These are phyloP conservation scores for Xylaria sp. DNA, from an alignment of 2,329 filamentous ascomycete species.

Conservation along the genomic window DNA sequence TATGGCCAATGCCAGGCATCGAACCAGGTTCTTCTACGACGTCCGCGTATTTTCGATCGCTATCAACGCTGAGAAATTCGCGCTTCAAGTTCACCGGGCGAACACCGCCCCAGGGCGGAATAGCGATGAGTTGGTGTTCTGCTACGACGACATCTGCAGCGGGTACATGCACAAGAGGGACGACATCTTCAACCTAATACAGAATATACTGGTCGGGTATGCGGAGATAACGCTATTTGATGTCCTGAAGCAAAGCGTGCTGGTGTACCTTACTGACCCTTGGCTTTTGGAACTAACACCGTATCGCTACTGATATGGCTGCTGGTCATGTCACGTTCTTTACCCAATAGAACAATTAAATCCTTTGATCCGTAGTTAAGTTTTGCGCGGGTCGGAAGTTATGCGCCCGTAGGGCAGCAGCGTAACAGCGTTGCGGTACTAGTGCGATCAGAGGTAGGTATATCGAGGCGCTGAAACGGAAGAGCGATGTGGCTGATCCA, in stretches of 20 bases:
- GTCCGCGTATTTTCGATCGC: constrained; percentile 22
- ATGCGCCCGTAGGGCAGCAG: too few species aligned
- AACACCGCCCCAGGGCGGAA: not conserved
- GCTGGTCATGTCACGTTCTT: too few species aligned
- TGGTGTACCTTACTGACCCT: not conserved
- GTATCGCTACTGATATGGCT: too few species aligned
- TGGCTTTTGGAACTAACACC: too few species aligned
- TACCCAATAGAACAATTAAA: too few species aligned
- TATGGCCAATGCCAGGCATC: constrained; percentile 6
- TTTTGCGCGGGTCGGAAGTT: too few species aligned
- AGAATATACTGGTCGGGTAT: constrained; percentile 7
- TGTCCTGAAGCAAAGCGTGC: constrained; percentile 10
- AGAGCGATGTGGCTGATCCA: not conserved
- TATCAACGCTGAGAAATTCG: constrained; percentile 2
- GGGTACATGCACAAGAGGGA: not conserved
- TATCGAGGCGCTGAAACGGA: constrained; percentile 13
- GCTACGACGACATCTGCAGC: constrained; percentile 9
- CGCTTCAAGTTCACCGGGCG: not conserved
- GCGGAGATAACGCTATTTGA: constrained; percentile 8
- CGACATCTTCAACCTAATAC: constrained; percentile 3
- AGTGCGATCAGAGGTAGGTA: not conserved
- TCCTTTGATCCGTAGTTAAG: too few species aligned
- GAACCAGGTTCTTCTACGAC: constrained; percentile 7
- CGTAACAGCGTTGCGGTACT: too few species aligned
- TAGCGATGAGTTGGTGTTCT: not conserved